A percentile compares a stretch with the other conserved stretches of the same genome.
phyloP scores from a whole-genome alignment of 306 rosid species.

The Cicer cuneatum region DNA sequence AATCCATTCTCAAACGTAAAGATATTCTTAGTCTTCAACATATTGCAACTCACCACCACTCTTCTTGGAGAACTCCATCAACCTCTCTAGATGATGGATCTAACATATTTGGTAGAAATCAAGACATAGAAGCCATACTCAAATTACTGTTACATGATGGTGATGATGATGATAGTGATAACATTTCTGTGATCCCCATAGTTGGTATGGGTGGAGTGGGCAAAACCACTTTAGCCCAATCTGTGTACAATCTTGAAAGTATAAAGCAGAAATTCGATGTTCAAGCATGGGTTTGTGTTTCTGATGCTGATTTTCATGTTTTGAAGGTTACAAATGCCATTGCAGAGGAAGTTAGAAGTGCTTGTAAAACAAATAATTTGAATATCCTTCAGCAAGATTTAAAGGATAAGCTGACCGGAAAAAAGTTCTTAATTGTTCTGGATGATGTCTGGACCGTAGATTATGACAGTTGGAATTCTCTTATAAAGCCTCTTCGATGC shows the following conservation, averaged over 20 bases:
- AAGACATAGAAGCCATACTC: conserved; percentile 1
- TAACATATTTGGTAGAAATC: conserved; percentile 11
- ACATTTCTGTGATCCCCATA: neutral
- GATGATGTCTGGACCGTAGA: conserved; percentile 27
- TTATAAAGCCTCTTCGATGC: neutral
- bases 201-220: conserved; percentile 21
- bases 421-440: conserved; percentile 6
- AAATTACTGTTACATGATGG: neutral
- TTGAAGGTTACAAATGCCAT: neutral
- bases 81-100: neutral
- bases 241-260: neutral
- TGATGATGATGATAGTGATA: neutral
- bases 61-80: conserved; percentile 1
- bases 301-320: neutral
- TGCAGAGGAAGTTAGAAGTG: neutral
- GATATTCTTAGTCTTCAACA: conserved; percentile 23
- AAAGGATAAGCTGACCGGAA: neutral
- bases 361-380: neutral
- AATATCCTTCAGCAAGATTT: neutral
- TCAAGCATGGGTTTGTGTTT: conserved; percentile 13
- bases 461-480: neutral
- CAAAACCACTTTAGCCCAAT: conserved; percentile 18
- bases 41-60: neutral
- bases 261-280: neutral
- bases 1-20: neutral